These are phyloP conservation scores for Eimeria zaria DNA, from an alignment of 169 alveolate genomes.

Conservation along the genomic window DNA sequence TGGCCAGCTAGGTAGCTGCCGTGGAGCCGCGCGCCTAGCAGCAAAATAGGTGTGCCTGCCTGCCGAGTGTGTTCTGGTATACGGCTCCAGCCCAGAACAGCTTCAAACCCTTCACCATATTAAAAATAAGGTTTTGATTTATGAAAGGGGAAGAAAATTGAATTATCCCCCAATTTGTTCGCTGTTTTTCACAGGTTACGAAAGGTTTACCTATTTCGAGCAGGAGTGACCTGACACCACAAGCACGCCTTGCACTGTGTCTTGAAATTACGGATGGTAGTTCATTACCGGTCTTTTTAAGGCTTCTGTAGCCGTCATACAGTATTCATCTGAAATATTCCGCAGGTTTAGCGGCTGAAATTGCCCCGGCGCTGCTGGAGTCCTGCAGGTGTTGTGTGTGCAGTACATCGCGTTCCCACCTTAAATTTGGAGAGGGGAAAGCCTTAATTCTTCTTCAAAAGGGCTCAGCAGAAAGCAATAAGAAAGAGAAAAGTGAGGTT, in stretches of 20 bases:
- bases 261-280: constrained; percentile 36
- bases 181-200: constrained; percentile 20
- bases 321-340: not conserved
- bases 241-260: not conserved
- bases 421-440: not conserved
- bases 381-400: not conserved
- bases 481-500: not conserved
- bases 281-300: not conserved
- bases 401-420: not conserved
- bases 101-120: not conserved
- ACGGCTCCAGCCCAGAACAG: not conserved
- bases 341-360: not conserved
- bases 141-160: constrained; percentile 1
- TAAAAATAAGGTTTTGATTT: constrained; percentile 33
- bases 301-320: not conserved
- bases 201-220: not conserved
- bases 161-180: not conserved
- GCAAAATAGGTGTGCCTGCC: constrained; percentile 33
- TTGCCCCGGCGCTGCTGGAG: not conserved
- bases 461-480: not conserved
- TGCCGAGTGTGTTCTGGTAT: not conserved
- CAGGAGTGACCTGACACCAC: constrained; percentile 60
- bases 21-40: not conserved
- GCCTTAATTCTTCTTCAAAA: not conserved
- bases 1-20: constrained; percentile 26